Percentiles rank a stretch among this genome's conserved stretches.
These are phyloP conservation scores for Diplogelasinospora grovesii DNA, from an alignment of 495 filamentous ascomycete species.

Conservation along the genomic window DNA sequence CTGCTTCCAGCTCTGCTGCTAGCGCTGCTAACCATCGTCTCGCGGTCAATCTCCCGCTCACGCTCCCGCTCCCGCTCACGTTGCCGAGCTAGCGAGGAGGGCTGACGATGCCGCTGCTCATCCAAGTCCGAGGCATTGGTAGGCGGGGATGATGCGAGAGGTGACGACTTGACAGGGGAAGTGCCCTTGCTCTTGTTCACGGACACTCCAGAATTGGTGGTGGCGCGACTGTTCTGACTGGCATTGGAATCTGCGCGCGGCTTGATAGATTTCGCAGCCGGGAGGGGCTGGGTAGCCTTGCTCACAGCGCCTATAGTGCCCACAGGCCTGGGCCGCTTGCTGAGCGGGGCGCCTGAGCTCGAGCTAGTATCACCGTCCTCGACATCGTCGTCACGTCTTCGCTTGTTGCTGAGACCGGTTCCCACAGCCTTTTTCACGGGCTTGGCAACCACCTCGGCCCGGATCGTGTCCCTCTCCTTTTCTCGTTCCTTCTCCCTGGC, in stretches of 20 bases:
- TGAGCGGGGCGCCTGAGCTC: slow-evolving; percentile 44
- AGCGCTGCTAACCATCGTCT: slow-evolving; percentile 21
- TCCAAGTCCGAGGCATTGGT: slow-evolving; percentile 65
- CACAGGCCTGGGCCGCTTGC: slow-evolving; percentile 41
- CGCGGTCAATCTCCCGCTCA: slow-evolving; percentile 18
- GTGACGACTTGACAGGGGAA: slow-evolving; percentile 67
- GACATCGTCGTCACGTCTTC: slow-evolving; percentile 28
- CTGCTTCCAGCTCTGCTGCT: slow-evolving; percentile 14
- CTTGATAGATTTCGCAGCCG: slow-evolving; percentile 18
- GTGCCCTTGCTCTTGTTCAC: slow-evolving; percentile 38
- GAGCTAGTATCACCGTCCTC: slow-evolving; percentile 49
- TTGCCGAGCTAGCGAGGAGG: slow-evolving; percentile 7
- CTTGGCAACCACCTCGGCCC: slow-evolving; percentile 25
- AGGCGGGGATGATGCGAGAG: slow-evolving; percentile 67
- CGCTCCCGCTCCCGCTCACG: slow-evolving; percentile 26
- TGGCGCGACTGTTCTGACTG: slow-evolving; percentile 37
- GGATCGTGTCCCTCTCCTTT: slow-evolving; percentile 27
- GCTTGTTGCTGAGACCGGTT: too few species aligned
- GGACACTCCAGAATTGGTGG: slow-evolving; percentile 24
- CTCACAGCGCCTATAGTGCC: too few species aligned
- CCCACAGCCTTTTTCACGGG: slow-evolving; percentile 16
- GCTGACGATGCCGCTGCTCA: slow-evolving; percentile 26
- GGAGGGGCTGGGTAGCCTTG: slow-evolving; percentile 16
- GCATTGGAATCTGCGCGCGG: slow-evolving; percentile 37
- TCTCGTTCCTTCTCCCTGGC: slow-evolving; percentile 8